Conservation (phyloP, 164 flowering plant species). For the Piper longum region DNA sequence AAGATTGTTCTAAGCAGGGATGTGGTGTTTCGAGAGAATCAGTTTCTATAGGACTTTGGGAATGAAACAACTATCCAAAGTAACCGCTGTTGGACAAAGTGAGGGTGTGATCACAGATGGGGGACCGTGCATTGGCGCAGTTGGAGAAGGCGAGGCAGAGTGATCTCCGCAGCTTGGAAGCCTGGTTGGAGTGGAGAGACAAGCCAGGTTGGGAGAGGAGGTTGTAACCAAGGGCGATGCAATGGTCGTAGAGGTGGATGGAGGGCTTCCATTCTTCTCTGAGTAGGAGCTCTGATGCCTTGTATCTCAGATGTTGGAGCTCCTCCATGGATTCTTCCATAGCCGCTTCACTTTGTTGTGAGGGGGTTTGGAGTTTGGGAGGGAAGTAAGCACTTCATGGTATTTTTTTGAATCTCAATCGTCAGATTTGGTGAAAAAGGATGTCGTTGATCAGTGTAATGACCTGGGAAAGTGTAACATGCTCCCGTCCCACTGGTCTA, state of each 20-base stretch:
- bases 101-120: constrained; percentile 21
- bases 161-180: constrained; percentile 37
- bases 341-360: background rate
- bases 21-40: no score
- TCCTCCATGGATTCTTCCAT: constrained; percentile 12
- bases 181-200: constrained; percentile 13
- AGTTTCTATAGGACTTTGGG: no score
- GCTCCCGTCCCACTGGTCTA: no score
- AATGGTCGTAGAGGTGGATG: constrained; percentile 37
- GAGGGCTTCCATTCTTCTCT: constrained; percentile 69
- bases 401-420: background rate
- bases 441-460: no score
- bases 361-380: background rate
- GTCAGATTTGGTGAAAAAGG: background rate
- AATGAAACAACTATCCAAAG: no score
- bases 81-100: constrained; percentile 66
- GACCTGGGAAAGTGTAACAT: no score
- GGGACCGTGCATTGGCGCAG: constrained; percentile 55
- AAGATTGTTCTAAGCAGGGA: no score
- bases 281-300: constrained; percentile 73
- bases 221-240: constrained; percentile 44
- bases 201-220: constrained; percentile 17
- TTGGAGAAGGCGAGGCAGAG: constrained; percentile 68
- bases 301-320: constrained; percentile 71
- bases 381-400: no score